Percentiles rank a stretch among this genome's conserved stretches.
These are phyloP conservation scores for barley (Hordeum vulgare) DNA, from an alignment of 176 grass and related monocot genomes.

Conservation along the genomic window DNA sequence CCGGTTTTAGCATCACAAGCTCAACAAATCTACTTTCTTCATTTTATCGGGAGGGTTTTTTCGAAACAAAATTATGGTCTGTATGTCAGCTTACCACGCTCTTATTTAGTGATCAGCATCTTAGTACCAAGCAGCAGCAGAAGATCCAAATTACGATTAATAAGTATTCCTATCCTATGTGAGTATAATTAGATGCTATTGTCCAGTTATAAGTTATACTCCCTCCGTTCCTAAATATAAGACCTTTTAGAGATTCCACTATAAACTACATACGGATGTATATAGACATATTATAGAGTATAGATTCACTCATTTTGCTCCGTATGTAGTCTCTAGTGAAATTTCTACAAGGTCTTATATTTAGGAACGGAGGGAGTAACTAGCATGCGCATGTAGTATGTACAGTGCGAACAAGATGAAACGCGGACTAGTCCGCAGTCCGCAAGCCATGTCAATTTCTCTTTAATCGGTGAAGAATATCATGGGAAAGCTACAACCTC, in stretches of 20 bases:
- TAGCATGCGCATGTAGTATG: background rate
- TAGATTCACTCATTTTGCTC: no score
- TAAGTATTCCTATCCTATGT: background rate
- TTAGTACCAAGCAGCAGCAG: background rate
- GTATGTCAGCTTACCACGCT: background rate
- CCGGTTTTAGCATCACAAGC: background rate
- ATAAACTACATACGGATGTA: no score
- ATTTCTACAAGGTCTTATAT: no score
- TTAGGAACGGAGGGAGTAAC: no score
- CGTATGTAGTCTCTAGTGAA: no score
- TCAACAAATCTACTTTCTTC: background rate
- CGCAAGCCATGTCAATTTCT: background rate
- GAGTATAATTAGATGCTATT: background rate
- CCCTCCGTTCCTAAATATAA: no score
- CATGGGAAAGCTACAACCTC: background rate
- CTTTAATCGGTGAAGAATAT: background rate
- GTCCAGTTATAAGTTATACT: background rate
- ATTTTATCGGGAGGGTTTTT: no score
- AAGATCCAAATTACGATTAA: background rate
- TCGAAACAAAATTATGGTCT: no score
- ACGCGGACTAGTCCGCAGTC: background rate
- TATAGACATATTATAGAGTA: no score
- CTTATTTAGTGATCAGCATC: background rate
- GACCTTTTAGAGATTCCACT: no score
- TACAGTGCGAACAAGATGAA: background rate